These are phyloP conservation scores for Talaromyces sp. DNA, from an alignment of 2,329 filamentous ascomycete species.

Conservation along the genomic window DNA sequence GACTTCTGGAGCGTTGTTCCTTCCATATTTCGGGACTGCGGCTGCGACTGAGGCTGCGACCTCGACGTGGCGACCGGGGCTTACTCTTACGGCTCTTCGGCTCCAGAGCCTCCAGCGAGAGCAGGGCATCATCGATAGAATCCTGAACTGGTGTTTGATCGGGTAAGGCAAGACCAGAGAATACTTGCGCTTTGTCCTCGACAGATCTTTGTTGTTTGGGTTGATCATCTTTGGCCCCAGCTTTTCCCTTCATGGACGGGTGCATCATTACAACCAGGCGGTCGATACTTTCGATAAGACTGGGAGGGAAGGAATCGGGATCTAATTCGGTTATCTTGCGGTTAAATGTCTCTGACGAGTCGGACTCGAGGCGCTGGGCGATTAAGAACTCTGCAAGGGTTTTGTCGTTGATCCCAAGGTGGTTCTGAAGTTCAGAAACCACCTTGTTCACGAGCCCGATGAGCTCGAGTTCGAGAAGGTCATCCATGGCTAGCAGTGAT, in stretches of 20 bases:
- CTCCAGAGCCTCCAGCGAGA: constrained; percentile 79
- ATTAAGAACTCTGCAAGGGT: constrained; percentile 96
- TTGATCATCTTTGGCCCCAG: constrained; percentile 34
- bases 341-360: constrained; percentile 67
- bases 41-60: constrained; percentile 45
- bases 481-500: constrained; percentile 60
- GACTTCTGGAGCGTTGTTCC: constrained; percentile 35
- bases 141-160: constrained; percentile 61
- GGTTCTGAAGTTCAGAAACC: constrained; percentile 88
- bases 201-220: constrained; percentile 41
- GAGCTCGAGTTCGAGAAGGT: constrained; percentile 84
- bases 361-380: constrained; percentile 74
- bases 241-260: constrained; percentile 70
- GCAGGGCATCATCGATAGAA: constrained; percentile 87
- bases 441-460: constrained; percentile 93
- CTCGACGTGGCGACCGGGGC: constrained; percentile 20
- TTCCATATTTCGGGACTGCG: constrained; percentile 46
- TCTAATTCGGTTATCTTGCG: constrained; percentile 68
- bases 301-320: constrained; percentile 70
- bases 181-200: constrained; percentile 77
- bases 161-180: constrained; percentile 81
- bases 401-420: constrained; percentile 86
- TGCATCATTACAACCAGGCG: constrained; percentile 85
- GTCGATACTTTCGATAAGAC: constrained; percentile 85
- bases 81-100: constrained; percentile 47